Evolutionary conservation across 208 protist species (phyloP).

Genomic region (Giardia duodenalis): DNA sequence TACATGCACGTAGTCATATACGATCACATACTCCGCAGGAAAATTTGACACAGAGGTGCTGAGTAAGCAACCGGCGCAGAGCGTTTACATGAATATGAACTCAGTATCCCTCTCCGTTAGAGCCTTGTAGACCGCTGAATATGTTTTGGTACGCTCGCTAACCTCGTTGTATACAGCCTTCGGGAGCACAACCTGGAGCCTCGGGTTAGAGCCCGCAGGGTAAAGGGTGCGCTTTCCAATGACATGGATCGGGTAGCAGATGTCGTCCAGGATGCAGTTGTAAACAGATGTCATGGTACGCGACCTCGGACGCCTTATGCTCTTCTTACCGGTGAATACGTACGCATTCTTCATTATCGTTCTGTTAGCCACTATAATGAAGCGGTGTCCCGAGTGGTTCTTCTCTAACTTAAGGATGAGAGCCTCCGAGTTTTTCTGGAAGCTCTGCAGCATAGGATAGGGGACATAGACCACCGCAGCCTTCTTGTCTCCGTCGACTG

Average conservation of each 20-base stretch:
- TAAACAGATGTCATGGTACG: background rate
- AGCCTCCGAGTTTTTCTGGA: background rate
- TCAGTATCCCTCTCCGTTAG: background rate
- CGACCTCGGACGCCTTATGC: background rate
- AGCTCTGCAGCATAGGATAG: background rate
- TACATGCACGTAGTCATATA: conserved; percentile 70
- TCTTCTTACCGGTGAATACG: background rate
- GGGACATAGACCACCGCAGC: background rate
- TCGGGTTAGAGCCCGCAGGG: background rate
- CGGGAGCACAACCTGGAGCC: background rate
- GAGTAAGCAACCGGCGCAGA: no score
- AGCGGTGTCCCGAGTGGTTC: background rate
- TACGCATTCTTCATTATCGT: background rate
- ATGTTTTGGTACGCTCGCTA: background rate
- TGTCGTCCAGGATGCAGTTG: background rate
- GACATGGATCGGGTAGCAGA: background rate
- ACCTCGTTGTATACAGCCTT: background rate
- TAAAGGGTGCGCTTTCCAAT: background rate
- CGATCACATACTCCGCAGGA: conserved; percentile 52
- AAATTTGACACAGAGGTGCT: conserved; percentile 38
- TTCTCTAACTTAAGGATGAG: background rate
- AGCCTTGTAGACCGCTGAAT: background rate
- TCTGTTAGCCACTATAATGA: background rate
- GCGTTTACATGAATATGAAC: conserved; percentile 8
- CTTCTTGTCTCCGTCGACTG: background rate